Evolutionary conservation across 352 stramenopile species (phyloP), one percentile per base, ranked within the genome.

Genomic region (Pseudoperonospora humuli): DNA sequence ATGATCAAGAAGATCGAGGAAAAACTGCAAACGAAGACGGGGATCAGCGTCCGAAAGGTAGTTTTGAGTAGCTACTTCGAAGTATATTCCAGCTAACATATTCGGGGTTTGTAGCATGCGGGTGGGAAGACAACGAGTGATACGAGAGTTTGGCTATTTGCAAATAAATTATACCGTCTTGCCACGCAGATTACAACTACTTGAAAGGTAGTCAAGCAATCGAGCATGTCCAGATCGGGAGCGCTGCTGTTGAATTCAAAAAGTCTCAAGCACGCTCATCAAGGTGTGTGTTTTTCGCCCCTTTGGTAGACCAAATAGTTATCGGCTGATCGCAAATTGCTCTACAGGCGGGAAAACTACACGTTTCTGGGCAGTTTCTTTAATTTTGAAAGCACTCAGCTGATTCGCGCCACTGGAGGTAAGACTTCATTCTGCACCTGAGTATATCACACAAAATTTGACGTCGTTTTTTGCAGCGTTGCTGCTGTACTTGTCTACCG

Each of bases 401-500:
- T 88, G 35, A 87, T 93, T 54, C 76, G 77, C 45, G 68, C 82
- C 10, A 63, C 74, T 10, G 82, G 82, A 13, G 81, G 81, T 90
- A 67, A 23, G 39, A 28, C 18, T 46, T 21, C 9, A 11, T 3
- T 31, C 13, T 38, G 19, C n/a, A n/a, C n/a, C n/a, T n/a, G n/a
- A n/a, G n/a, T n/a, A n/a, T n/a, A n/a, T 39, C 32, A 14, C 24
- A 26, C 1, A n/a, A 25, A 14, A 38, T 24, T 18, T 14, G 23
- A 23, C 23, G 2, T 38, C 7, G 3, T 38, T 23, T 35, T 8
- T 44, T 58, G 14, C 39, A 93, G 81, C 74, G 1, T 58, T 93
- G n/a, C 41, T 89, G 15, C 26, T 67, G 1, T 88, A 83, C 39
- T 63, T 93, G 5, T 49, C 59, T 3, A 69, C 57, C 1, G 78